These are phyloP conservation scores for Ceratobasidium sp. DNA, from an alignment of 1,284 basidiomycete genomes.

Conservation along the genomic window DNA sequence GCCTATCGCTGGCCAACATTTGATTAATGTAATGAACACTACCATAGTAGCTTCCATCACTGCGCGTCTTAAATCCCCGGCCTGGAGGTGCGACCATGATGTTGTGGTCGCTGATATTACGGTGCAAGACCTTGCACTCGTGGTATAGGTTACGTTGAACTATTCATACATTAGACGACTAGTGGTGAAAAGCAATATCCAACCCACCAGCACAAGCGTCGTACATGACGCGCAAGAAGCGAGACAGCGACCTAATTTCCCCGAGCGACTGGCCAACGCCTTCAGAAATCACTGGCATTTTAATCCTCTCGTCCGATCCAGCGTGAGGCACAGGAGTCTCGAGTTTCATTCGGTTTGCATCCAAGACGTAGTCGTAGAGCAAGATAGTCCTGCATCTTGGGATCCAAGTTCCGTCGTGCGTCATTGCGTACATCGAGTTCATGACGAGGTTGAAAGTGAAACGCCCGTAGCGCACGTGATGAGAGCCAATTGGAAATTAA, in stretches of 20 bases:
- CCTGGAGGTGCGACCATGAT: slow-evolving; percentile 5
- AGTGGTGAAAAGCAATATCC: not conserved
- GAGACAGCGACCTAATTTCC: not conserved
- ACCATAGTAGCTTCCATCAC: not conserved
- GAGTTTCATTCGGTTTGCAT: not conserved
- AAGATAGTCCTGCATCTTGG: not conserved
- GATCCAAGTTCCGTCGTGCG: not conserved
- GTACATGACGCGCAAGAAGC: slow-evolving; percentile 17
- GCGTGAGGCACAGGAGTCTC: not conserved
- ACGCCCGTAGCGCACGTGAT: no score
- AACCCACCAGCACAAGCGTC: slow-evolving; percentile 15
- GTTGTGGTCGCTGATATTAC: slow-evolving; percentile 6
- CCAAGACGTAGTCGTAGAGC: not conserved
- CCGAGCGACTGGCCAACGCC: not conserved
- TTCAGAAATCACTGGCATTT: not conserved
- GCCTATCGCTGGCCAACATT: not conserved
- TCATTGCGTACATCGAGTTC: not conserved
- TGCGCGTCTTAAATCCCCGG: not conserved
- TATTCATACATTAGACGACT: not conserved
- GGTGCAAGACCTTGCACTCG: not conserved
- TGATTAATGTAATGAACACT: slow-evolving; percentile 8
- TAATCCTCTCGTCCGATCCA: not conserved
- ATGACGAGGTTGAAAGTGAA: not conserved
- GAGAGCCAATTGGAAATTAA: no score
- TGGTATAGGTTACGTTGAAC: slow-evolving; percentile 18